Evolutionary conservation across 2,329 filamentous ascomycete genomes (phyloP).

Genomic region (Thielaviopsis musarum): DNA sequence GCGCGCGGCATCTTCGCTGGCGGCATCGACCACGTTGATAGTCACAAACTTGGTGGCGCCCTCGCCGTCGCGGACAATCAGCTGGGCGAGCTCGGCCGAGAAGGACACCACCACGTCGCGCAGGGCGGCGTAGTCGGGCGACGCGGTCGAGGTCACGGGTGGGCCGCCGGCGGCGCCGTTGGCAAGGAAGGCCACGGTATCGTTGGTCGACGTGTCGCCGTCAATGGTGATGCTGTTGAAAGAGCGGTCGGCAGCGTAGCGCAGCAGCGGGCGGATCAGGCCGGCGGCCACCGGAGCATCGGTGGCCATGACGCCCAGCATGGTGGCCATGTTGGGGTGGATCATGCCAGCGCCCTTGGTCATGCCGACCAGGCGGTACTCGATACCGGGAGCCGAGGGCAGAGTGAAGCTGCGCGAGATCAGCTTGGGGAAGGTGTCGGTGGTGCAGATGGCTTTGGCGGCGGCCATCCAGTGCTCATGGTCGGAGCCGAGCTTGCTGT

Average conservation of each 20-base stretch:
- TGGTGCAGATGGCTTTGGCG: conserved; percentile 89
- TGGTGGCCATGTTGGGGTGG: conserved; percentile 95
- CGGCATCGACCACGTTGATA: conserved; percentile 62
- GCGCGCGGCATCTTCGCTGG: conserved; percentile 52
- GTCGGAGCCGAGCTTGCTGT: conserved; percentile 50
- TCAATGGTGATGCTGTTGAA: conserved; percentile 98
- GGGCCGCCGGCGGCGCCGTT: conserved; percentile 78
- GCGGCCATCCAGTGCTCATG: conserved; percentile 78
- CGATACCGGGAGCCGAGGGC: conserved; percentile 48
- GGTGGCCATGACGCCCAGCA: conserved; percentile 81
- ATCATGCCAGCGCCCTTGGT: conserved; percentile 99
- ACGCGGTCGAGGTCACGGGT: conserved; percentile 37
- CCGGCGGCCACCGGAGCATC: conserved; percentile 62
- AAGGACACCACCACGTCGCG: conserved; percentile 57
- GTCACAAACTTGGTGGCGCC: conserved; percentile 97
- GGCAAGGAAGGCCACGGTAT: conserved; percentile 85
- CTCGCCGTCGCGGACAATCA: conserved; percentile 90
- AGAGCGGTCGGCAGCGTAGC: conserved; percentile 58
- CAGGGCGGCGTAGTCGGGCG: conserved; percentile 53
- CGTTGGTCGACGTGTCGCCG: conserved; percentile 93
- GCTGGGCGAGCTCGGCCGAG: conserved; percentile 69
- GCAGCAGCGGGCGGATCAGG: conserved; percentile 53
- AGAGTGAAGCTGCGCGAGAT: conserved; percentile 70
- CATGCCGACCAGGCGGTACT: conserved; percentile 82
- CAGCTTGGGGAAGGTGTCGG: conserved; percentile 95